A percentile compares a stretch with the other conserved stretches of the same genome.
phyloP scores from a whole-genome alignment of 768 basidiomycete genomes.

The Lactarius akahatsu region DNA sequence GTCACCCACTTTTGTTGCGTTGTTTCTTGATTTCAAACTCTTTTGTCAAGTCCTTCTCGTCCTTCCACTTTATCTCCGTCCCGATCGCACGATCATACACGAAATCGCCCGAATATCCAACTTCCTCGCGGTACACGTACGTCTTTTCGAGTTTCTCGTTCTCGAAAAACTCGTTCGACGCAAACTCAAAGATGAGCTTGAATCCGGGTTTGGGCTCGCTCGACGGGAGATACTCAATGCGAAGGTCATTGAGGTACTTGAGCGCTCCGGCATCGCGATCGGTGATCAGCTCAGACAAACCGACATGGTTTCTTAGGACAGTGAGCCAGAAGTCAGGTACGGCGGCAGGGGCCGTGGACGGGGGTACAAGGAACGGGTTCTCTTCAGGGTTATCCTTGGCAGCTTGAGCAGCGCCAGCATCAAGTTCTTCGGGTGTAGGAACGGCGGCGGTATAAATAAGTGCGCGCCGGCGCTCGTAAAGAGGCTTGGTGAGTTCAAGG shows the following conservation, averaged over 20 bases:
- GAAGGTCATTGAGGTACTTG: slow-evolving; percentile 77
- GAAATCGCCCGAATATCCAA: slow-evolving; percentile 97
- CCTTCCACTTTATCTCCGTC: slow-evolving; percentile 94
- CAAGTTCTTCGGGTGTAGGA: slow-evolving; percentile 79
- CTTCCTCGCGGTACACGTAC: slow-evolving; percentile 88
- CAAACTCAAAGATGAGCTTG: slow-evolving; percentile 80
- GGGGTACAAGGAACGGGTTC: slow-evolving; percentile 45
- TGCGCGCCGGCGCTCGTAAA: slow-evolving; percentile 81
- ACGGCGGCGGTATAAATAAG: slow-evolving; percentile 78
- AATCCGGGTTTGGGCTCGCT: slow-evolving; percentile 80
- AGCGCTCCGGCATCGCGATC: slow-evolving; percentile 89
- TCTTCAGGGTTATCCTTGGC: slow-evolving; percentile 76
- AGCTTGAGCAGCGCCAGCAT: slow-evolving; percentile 70
- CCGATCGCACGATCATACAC: slow-evolving; percentile 94
- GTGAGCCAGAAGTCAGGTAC: slow-evolving; percentile 99
- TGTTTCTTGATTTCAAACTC: slow-evolving; percentile 99
- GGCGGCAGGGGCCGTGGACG: slow-evolving; percentile 40
- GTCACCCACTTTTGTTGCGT: slow-evolving; percentile 84
- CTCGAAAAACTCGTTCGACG: slow-evolving; percentile 83
- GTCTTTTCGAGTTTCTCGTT: slow-evolving; percentile 88
- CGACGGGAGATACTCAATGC: slow-evolving; percentile 68
- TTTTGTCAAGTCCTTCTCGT: slow-evolving; percentile 96
- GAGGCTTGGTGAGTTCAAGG: slow-evolving; percentile 71
- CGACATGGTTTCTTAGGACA: slow-evolving; percentile 87
- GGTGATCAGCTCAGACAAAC: slow-evolving; percentile 84